Evolutionary conservation across 2,329 filamentous ascomycete species (phyloP).

Genomic region (Fusarium staphyleae): DNA sequence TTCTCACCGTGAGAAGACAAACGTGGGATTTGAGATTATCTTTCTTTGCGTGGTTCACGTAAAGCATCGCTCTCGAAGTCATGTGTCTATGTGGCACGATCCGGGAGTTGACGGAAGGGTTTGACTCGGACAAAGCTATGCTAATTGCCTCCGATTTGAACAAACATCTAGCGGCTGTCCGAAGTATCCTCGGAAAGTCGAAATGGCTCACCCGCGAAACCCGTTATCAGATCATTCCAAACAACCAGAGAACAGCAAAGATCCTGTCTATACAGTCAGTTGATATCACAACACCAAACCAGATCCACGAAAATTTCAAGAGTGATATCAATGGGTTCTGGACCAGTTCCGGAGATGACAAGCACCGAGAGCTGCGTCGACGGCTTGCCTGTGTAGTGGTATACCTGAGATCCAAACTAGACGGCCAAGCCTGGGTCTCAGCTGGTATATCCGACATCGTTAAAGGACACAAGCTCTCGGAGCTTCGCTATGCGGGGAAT

Average conservation of each 20-base stretch:
- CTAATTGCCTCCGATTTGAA: conserved; percentile 38
- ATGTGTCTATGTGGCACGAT: conserved; percentile 39
- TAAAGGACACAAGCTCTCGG: conserved; percentile 34
- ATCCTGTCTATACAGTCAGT: conserved; percentile 35
- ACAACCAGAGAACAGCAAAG: conserved; percentile 44
- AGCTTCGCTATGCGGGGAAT: conserved; percentile 44
- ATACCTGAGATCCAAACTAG: conserved; percentile 42
- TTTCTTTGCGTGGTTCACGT: neutral
- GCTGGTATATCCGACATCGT: conserved; percentile 30
- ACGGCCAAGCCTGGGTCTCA: conserved; percentile 30
- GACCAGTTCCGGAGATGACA: conserved; percentile 12
- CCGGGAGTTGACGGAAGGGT: conserved; percentile 30
- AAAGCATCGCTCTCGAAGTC: neutral
- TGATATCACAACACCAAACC: conserved; percentile 20
- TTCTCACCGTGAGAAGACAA: conserved; percentile 28
- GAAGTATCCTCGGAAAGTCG: conserved; percentile 39
- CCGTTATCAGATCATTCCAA: conserved; percentile 42
- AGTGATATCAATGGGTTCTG: conserved; percentile 39
- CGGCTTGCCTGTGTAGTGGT: conserved; percentile 42
- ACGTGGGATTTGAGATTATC: neutral
- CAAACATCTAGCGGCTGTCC: conserved; percentile 39
- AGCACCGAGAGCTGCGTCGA: conserved; percentile 39
- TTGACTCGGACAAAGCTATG: conserved; percentile 33
- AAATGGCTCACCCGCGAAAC: conserved; percentile 42
- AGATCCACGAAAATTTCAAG: conserved; percentile 17